A percentile compares a stretch with the other conserved stretches of the same genome.
phyloP scores from a whole-genome alignment of 306 rosid species.

The Prunus salicina region DNA sequence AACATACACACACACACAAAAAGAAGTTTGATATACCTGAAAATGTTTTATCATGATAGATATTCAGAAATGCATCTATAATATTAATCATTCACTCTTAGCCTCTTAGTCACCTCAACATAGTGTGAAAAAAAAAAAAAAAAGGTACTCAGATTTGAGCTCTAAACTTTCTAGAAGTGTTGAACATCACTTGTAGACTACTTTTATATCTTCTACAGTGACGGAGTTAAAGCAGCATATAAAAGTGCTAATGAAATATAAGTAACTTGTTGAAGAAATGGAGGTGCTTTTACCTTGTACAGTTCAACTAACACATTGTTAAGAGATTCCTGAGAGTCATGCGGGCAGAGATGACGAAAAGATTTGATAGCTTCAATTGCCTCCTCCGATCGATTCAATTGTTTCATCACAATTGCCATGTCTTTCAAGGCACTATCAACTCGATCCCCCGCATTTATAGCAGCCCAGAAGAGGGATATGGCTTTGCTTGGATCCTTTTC shows the following conservation, averaged over 20 bases:
- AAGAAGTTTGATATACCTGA: neutral
- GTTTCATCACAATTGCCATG: conserved; percentile 95
- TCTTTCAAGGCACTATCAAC: conserved; percentile 95
- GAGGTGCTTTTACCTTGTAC: conserved; percentile 58
- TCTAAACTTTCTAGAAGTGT: neutral
- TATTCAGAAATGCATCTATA: neutral
- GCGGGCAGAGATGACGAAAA: conserved; percentile 81
- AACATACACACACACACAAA: neutral
- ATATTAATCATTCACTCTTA: neutral
- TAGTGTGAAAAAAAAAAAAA: neutral
- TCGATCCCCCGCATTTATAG: conserved; percentile 88
- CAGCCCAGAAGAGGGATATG: conserved; percentile 82
- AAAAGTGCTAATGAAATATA: neutral
- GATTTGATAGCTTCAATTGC: conserved; percentile 92
- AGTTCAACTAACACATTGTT: conserved; percentile 84
- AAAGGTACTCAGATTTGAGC: neutral
- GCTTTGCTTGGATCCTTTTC: conserved; percentile 85
- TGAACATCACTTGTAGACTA: neutral
- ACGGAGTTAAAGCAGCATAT: neutral
- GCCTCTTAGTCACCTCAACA: neutral
- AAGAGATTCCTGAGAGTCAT: conserved; percentile 82
- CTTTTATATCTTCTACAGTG: neutral
- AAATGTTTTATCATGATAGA: neutral
- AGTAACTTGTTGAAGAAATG: neutral
- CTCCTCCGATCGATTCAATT: conserved; percentile 76